Evolutionary conservation across 2,329 filamentous ascomycete species (phyloP).

Genomic region (Aspergillus costaricaensis): DNA sequence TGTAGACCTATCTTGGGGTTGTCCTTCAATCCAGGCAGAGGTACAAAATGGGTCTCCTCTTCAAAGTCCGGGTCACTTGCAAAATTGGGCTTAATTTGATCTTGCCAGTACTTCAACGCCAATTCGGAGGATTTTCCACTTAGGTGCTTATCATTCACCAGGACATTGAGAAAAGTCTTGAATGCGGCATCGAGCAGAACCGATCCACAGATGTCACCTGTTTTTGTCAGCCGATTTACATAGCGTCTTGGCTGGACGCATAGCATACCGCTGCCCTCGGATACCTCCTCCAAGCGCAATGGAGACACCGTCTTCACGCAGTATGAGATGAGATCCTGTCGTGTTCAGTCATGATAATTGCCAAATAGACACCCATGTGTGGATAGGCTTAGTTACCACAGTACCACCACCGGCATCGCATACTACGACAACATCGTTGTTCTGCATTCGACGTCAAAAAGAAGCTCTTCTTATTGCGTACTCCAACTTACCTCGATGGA

Average conservation of each 20-base stretch:
- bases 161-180: conserved; percentile 23
- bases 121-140: conserved; percentile 23
- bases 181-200: conserved; percentile 34
- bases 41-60: conserved; percentile 25
- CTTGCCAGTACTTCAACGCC: conserved; percentile 34
- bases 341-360: not conserved
- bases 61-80: conserved; percentile 12
- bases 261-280: conserved; percentile 28
- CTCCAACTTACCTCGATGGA: conserved; percentile 22
- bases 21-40: conserved; percentile 27
- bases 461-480: not conserved
- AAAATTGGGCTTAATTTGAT: conserved; percentile 29
- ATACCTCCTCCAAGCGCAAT: conserved; percentile 28
- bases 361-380: too few species aligned
- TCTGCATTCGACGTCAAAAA: conserved; percentile 13
- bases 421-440: conserved; percentile 35
- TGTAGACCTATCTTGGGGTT: conserved; percentile 21
- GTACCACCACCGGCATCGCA: conserved; percentile 45
- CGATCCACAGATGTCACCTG: conserved; percentile 35
- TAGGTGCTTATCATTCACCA: conserved; percentile 25
- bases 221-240: not conserved
- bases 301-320: conserved; percentile 24
- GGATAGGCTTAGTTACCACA: conserved; percentile 24
- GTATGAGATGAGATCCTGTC: conserved; percentile 37
- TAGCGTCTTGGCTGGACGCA: too few species aligned